Percentiles rank a stretch among this genome's conserved stretches.
phyloP scores from a whole-genome alignment of 768 basidiomycete genomes.

The Trametes cingulata region DNA sequence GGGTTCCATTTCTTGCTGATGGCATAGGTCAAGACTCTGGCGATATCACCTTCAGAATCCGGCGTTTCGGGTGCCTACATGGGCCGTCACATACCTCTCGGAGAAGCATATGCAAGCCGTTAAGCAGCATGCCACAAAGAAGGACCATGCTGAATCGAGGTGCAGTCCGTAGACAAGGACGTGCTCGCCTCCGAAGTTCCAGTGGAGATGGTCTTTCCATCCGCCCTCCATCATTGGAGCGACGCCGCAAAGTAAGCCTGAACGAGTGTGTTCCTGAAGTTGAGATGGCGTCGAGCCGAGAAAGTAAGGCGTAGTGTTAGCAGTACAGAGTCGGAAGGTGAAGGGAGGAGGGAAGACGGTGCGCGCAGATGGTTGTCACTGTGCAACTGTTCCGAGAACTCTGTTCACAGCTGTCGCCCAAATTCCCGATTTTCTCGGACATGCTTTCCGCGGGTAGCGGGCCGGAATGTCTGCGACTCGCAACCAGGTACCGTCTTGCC shows the following conservation, averaged over 20 bases:
- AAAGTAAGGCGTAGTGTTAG: too few species aligned
- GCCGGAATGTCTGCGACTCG: not conserved
- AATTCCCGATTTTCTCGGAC: slow-evolving; percentile 3
- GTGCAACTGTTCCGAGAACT: not conserved
- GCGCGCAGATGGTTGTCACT: not conserved
- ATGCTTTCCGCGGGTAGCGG: not conserved
- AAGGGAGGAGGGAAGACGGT: not conserved
- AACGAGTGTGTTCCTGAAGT: too few species aligned
- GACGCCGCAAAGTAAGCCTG: not conserved
- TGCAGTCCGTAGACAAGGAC: slow-evolving; percentile 43
- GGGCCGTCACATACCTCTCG: slow-evolving; percentile 51
- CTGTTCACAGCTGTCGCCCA: not conserved
- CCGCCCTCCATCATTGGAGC: slow-evolving; percentile 40
- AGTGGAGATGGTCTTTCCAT: slow-evolving; percentile 49
- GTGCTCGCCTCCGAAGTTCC: slow-evolving; percentile 46
- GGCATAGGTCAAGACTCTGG: slow-evolving; percentile 52
- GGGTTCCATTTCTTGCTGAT: slow-evolving; percentile 53
- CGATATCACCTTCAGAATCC: not conserved
- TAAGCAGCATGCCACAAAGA: slow-evolving; percentile 48
- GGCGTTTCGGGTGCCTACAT: not conserved
- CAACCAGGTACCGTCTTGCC: too few species aligned
- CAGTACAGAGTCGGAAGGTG: not conserved
- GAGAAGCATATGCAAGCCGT: slow-evolving; percentile 48
- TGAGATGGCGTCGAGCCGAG: too few species aligned
- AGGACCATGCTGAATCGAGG: slow-evolving; percentile 50